Conservation (phyloP, 1,284 basidiomycete species). For the Puccinia hordei region DNA sequence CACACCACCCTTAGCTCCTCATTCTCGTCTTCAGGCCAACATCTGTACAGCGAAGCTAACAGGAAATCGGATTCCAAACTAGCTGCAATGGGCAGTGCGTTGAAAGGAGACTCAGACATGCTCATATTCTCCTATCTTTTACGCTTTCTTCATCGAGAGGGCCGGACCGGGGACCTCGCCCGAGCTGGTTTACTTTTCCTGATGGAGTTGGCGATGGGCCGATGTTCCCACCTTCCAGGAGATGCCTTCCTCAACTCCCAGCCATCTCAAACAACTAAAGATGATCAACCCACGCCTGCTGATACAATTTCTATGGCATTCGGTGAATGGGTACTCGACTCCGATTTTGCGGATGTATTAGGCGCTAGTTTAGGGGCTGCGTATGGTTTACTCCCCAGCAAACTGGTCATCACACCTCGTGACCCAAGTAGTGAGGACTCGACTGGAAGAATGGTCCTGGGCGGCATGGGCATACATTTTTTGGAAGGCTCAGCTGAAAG, state of each 20-base stretch:
- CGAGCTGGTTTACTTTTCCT: slow-evolving; percentile 86
- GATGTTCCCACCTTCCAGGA: slow-evolving; percentile 56
- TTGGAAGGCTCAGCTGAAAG: slow-evolving; percentile 60
- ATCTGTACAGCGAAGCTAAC: slow-evolving; percentile 6
- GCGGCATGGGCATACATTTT: slow-evolving; percentile 64
- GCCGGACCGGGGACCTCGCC: slow-evolving; percentile 88
- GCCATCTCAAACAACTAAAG: not conserved
- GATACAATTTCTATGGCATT: slow-evolving; percentile 79
- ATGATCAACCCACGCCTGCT: slow-evolving; percentile 11
- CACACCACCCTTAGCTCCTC: slow-evolving; percentile 65
- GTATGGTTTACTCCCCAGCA: slow-evolving; percentile 85
- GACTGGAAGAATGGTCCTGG: slow-evolving; percentile 67
- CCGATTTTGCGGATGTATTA: slow-evolving; percentile 93
- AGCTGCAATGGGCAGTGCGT: slow-evolving; percentile 58
- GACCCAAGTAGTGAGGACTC: slow-evolving; percentile 22
- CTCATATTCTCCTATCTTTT: slow-evolving; percentile 92
- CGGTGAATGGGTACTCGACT: slow-evolving; percentile 88
- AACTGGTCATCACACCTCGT: slow-evolving; percentile 64
- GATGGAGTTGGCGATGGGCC: slow-evolving; percentile 87
- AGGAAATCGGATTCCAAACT: slow-evolving; percentile 25
- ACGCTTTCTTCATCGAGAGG: slow-evolving; percentile 91
- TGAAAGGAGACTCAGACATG: slow-evolving; percentile 86
- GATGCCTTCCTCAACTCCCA: slow-evolving; percentile 9
- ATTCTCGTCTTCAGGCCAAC: slow-evolving; percentile 43
- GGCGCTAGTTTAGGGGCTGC: slow-evolving; percentile 90